A percentile compares a stretch with the other conserved stretches of the same genome.
These are phyloP conservation scores for Eucalyptus cloeziana DNA, from an alignment of 345 rosid genomes.

Conservation along the genomic window DNA sequence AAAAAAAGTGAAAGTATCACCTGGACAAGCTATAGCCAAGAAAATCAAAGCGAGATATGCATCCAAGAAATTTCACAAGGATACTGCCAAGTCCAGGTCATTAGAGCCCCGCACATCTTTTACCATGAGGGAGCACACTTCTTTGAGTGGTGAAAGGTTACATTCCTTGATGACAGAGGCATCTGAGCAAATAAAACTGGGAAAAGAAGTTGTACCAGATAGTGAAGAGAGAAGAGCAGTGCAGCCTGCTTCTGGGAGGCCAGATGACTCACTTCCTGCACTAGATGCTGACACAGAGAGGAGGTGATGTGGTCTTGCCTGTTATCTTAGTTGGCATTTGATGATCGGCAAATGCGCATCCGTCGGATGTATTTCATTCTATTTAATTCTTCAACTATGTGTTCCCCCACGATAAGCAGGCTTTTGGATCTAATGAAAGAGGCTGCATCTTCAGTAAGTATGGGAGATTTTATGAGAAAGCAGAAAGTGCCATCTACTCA, in stretches of 20 bases:
- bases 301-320: constrained; percentile 19
- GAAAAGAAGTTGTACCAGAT: constrained; percentile 1
- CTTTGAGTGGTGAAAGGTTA: too few relatives aligned
- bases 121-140: constrained; percentile 1
- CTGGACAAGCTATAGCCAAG: constrained; percentile 9
- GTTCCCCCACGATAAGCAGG: constrained; percentile 25
- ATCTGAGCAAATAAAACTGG: constrained; percentile 9
- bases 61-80: constrained; percentile 12
- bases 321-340: not conserved
- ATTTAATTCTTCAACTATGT: not conserved
- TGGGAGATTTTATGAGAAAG: not conserved
- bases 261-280: constrained; percentile 11
- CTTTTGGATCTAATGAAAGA: constrained; percentile 38
- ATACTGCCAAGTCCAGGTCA: constrained; percentile 7
- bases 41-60: constrained; percentile 25
- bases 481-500: constrained; percentile 52
- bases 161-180: not conserved
- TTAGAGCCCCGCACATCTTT: constrained; percentile 15
- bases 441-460: constrained; percentile 36
- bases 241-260: constrained; percentile 6
- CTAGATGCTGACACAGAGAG: constrained; percentile 58
- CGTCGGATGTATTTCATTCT: not conserved
- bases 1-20: constrained; percentile 19
- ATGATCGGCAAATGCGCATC: not conserved
- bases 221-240: not conserved